Evolutionary conservation across 176 grass and related monocot genomes (phyloP), one percentile per base, ranked within the genome.

Genomic region (Elymus sibiricus): DNA sequence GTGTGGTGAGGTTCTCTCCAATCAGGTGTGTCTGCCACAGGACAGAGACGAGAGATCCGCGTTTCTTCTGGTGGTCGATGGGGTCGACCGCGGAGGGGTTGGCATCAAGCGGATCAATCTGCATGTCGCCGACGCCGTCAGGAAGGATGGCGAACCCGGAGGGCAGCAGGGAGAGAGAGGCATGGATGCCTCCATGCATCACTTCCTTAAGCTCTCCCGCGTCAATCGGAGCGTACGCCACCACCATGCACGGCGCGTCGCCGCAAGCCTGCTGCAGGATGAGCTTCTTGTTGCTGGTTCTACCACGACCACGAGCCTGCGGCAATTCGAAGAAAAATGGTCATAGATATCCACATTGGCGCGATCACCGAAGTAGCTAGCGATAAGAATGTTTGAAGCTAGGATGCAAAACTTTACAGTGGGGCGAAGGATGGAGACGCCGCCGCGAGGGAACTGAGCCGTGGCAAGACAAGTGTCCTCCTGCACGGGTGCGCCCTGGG

Each of bases 141-240:
- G 92, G 89, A 61, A 87, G 70, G 70, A 94, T 64, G 32, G 77
- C 80, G n/a, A 94, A 91, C 5, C 89, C 92, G 11, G 92, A 94
- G 2, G 92, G 92, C 15, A 87, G 69, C 62, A 91, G 43, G 37
- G 77, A 39, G 19, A 60, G 1, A 62, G 25, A 15, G 74, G 28
- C 5, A 1, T 46, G 62, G 17, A 65, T 77, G 8, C 75, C 53
- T 28, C 92, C 92, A 21, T 46, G 69, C 63, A 83, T 74, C 34
- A 91, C 64, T 24, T 75, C 21, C 21, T 71, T 80, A 55, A 91
- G 80, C 10, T 58, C 0, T 5, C 47, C 49, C 5, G 77, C 63
- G 14, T 84, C 86, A 1, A 86, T 12, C 1, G 80, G 53, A 27
- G 86, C 81, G 43, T 89, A 91, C 9, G 86, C 92, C 42, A 94